Base-by-base conservation (phyloP, 179 eudicot genomes). In the Silene coronaria region DNA sequence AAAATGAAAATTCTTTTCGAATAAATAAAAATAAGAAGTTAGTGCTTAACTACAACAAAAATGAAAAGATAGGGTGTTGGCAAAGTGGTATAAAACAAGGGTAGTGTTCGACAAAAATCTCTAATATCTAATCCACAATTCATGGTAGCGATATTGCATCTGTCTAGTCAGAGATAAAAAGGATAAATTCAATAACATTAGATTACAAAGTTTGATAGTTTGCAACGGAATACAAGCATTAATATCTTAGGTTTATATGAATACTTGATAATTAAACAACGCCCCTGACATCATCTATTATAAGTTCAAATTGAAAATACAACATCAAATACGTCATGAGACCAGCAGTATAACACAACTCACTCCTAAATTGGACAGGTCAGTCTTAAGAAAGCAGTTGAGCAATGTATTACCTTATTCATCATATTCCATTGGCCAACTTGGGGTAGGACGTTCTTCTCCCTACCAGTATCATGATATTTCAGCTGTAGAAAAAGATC, bases 381-480 rank as follows among this genome's bases (percentile, higher is more conserved):
- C 19, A 65, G 12, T 9, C 61, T 23, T 23, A 5, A 21, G 17
- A 76, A 66, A 21, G 27, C 58, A 46, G 13, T 32, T 48, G 57
- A 26, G 71, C 38, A 51, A 62, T 22, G 2, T 23, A 64, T 60
- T 88, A 88, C 98, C 92, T 91, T 93, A 65, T 93, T 93, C 93
- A 87, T 93, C 98, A 93, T 93, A 38, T 93, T 93, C 98, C 98
- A 93, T 66, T 90, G 93, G 42, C 98, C 98, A 76, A 90, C 97
- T 84, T 90, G 93, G 0, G 98, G 98, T 8, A 87, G 83, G 77
- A 91, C 90, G 71, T 88, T 91, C 81, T 85, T 91, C 82, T 91
- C 98, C 66, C 90, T 84, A 27, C 98, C 97, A 27, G 89, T 84
- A 48, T 91, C 98, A 79, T 91, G 96, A 75, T 93, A 93, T 69